Conservation (phyloP, 208 protist genomes). For the Trypanosoma rangeli region DNA sequence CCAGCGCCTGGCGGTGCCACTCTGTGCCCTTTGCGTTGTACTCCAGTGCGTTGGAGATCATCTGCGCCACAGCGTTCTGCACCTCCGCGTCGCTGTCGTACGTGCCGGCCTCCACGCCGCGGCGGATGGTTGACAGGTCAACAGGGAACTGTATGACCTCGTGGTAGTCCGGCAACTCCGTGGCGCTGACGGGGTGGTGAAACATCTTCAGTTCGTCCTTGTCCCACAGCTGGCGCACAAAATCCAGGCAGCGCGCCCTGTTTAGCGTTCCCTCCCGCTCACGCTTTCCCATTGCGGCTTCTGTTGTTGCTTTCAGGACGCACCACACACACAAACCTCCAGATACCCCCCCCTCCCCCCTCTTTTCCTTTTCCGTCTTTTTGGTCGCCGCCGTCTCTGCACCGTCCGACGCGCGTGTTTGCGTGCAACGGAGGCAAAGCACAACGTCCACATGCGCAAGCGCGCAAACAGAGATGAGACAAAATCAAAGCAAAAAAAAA, state of each 20-base stretch:
- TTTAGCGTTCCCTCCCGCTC: constrained; percentile 36
- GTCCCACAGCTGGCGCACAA: constrained; percentile 70
- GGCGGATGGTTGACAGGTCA: constrained; percentile 77
- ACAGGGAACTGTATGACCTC: constrained; percentile 64
- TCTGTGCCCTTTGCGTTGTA: constrained; percentile 75
- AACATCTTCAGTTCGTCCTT: constrained; percentile 86
- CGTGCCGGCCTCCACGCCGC: constrained; percentile 55
- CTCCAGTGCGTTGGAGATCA: constrained; percentile 87
- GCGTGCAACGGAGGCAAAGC: no score
- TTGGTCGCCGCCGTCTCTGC: no score
- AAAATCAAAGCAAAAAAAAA: no score
- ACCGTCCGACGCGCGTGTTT: no score
- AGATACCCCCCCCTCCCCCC: no score
- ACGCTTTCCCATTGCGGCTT: constrained; percentile 44
- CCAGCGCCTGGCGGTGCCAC: constrained; percentile 63
- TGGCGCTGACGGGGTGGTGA: constrained; percentile 77
- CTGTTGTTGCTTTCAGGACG: no score
- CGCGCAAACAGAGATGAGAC: no score
- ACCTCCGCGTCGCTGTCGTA: constrained; percentile 72
- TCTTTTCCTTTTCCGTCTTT: no score
- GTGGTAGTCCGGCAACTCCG: constrained; percentile 79
- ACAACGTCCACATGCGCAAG: no score
- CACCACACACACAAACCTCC: no score
- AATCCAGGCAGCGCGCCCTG: constrained; percentile 61
- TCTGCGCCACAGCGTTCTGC: constrained; percentile 77